Evolutionary conservation across 331 rosid genomes (phyloP).

Genomic region (Quercus tomentella): DNA sequence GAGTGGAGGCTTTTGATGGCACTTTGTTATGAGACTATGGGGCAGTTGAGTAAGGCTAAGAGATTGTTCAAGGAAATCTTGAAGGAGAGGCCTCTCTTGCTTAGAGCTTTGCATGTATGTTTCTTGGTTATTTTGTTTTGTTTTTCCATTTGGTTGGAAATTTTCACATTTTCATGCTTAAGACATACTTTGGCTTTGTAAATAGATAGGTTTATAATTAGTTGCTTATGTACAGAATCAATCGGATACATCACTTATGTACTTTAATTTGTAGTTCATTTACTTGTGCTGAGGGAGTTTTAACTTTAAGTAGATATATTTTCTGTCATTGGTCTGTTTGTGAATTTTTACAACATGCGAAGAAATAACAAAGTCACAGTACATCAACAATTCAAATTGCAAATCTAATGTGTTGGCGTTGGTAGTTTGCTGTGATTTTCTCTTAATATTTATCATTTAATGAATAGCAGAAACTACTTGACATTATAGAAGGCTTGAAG

Average conservation of each 20-base stretch:
- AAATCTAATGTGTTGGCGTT: too few species aligned
- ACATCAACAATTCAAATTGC: too few species aligned
- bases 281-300: background rate
- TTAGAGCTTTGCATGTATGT: constrained; percentile 86
- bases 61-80: constrained; percentile 57
- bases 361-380: too few species aligned
- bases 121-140: constrained; percentile 20
- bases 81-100: constrained; percentile 63
- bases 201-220: background rate
- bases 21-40: constrained; percentile 75
- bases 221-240: background rate
- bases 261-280: background rate
- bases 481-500: too few species aligned
- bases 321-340: too few species aligned
- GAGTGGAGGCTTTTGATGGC: constrained; percentile 91
- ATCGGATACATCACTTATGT: background rate
- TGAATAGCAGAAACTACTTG: too few species aligned
- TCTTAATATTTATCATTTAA: too few species aligned
- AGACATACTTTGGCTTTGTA: background rate
- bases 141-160: background rate
- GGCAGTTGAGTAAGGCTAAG: constrained; percentile 56
- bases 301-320: background rate
- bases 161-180: background rate
- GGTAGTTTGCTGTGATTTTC: too few species aligned
- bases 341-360: too few species aligned